A percentile compares a stretch with the other conserved stretches of the same genome.
These are phyloP conservation scores for Eucalyptus polybractea DNA, from an alignment of 345 rosid genomes.

Conservation along the genomic window DNA sequence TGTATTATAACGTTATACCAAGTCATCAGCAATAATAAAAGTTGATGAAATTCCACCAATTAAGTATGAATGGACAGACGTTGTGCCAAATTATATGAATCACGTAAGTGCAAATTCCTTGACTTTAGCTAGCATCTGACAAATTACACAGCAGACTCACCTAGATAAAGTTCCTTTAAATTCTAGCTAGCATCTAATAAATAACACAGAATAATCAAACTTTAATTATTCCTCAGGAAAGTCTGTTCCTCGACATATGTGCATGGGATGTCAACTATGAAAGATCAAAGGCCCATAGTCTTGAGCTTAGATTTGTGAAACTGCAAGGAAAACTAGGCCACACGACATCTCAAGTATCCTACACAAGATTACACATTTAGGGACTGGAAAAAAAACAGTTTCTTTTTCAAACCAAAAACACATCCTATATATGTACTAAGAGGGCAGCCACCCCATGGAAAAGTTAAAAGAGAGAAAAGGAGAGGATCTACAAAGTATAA, in stretches of 20 bases:
- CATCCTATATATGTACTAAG: neutral
- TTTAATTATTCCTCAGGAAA: neutral
- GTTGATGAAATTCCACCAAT: neutral
- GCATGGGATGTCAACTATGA: neutral
- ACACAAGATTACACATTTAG: neutral
- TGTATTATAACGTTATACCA: neutral
- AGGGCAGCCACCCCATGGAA: neutral
- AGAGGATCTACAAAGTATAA: neutral
- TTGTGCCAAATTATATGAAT: neutral
- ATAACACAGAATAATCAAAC: neutral
- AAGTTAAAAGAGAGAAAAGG: neutral
- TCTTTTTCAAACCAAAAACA: neutral
- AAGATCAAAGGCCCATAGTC: neutral
- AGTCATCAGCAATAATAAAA: neutral
- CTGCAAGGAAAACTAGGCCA: neutral
- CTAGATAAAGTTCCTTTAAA: neutral
- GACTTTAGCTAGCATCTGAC: neutral
- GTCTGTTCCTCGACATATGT: neutral
- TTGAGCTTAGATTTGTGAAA: neutral
- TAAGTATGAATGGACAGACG: neutral
- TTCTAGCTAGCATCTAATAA: neutral
- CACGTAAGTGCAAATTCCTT: neutral
- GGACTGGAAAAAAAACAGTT: neutral
- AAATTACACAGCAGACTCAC: neutral
- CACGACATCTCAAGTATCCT: neutral